Evolutionary conservation across 2,329 filamentous ascomycete genomes (phyloP), one percentile per base, ranked within the genome.

Genomic region (Calycina herbarum): DNA sequence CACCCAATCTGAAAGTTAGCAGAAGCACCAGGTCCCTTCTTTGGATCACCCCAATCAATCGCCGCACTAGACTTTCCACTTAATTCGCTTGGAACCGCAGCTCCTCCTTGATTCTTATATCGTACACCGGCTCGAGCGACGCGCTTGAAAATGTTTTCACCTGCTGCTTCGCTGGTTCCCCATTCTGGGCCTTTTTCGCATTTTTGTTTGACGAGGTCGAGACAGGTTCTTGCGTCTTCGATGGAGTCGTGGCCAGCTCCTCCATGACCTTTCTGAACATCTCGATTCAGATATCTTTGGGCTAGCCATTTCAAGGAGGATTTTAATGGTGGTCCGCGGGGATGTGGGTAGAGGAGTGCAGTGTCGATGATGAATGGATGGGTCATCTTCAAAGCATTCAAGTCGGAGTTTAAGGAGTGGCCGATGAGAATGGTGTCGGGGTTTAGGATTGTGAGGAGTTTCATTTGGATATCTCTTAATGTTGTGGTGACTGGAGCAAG

Each of bases 341-440:
- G 91, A 76, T 99, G 95, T 1, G 94, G 94, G 76, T 91, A 99
- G 62, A 97, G 84, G 42, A 98, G 85, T 13, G 92, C 88, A 0
- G 95, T 98, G 78, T 99, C 95, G 75, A 97, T 87, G 71, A 99
- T 89, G 79, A 94, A 97, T 0, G 95, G 95, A 76, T 98, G 95
- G 0, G 92, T 90, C 67, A 97, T 83, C 74, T 89, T 91, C 33
- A 99, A 82, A 1, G 94, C 94, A 67, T 88, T 92, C 38, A 97
- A 85, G 75, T 96, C 92, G 1, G 91, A 92, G 72, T 94, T 90
- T 57, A 96, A 82, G 3, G 91, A 94, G 78, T 96, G 92, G 48
- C 92, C 92, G 57, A 95, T 78, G 17, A 96, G 84, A 62, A 95
- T 90, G 11, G 91, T 88, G 51, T 85, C 86, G 0, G 90, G 87